A percentile compares a stretch with the other conserved stretches of the same genome.
phyloP scores from a whole-genome alignment of 345 rosid species.

The Isatis tinctoria region DNA sequence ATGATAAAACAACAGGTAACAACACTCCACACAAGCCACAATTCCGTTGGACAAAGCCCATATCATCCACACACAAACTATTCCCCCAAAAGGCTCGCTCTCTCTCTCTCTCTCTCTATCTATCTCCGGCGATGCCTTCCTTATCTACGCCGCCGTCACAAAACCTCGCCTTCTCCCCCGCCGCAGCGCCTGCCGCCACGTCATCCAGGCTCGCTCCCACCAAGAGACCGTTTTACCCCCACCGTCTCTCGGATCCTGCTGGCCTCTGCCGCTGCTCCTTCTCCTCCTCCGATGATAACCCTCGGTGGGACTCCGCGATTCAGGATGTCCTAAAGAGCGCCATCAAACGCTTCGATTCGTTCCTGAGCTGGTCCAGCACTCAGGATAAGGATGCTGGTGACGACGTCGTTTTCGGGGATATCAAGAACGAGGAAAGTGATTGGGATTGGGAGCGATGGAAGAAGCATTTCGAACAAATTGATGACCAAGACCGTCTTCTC shows the following conservation, averaged over 20 bases:
- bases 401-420: slow-evolving; percentile 10
- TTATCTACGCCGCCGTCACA: slow-evolving; percentile 49
- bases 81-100: not conserved
- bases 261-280: slow-evolving; percentile 47
- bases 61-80: not conserved
- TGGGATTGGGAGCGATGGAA: slow-evolving; percentile 97
- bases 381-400: slow-evolving; percentile 16
- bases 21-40: not conserved
- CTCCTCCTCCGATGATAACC: slow-evolving; percentile 36
- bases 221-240: slow-evolving; percentile 40
- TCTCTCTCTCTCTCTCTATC: not conserved
- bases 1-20: not conserved
- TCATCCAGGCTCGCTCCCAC: slow-evolving; percentile 26
- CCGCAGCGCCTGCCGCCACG: slow-evolving; percentile 19
- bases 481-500: slow-evolving; percentile 74
- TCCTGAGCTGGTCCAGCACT: slow-evolving; percentile 28
- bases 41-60: slow-evolving; percentile 1
- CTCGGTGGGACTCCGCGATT: slow-evolving; percentile 57
- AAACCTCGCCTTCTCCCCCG: slow-evolving; percentile 38
- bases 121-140: slow-evolving; percentile 50
- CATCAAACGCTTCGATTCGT: slow-evolving; percentile 54
- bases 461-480: slow-evolving; percentile 71
- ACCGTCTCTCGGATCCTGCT: slow-evolving; percentile 32
- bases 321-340: slow-evolving; percentile 49
- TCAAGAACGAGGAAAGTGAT: slow-evolving; percentile 23